Conservation (phyloP, 495 filamentous ascomycete species). For the Aspergillus ellipticus region DNA sequence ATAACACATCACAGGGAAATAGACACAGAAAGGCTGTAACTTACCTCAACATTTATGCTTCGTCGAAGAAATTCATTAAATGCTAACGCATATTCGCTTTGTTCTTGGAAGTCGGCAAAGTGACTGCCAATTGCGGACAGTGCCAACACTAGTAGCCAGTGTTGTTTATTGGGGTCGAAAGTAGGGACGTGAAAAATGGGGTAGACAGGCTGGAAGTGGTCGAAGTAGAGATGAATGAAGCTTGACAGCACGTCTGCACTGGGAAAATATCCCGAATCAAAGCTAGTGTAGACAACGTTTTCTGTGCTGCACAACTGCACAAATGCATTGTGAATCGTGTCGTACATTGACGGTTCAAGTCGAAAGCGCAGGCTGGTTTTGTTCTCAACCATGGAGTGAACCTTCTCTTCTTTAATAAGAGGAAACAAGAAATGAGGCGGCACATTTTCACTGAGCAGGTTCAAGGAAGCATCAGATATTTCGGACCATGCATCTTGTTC, state of each 20-base stretch:
- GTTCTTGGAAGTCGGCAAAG: slow-evolving; percentile 23
- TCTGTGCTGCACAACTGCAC: slow-evolving; percentile 32
- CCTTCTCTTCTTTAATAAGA: slow-evolving; percentile 10
- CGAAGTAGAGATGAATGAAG: slow-evolving; percentile 35
- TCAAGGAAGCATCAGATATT: slow-evolving; percentile 13
- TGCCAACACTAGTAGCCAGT: slow-evolving; percentile 44
- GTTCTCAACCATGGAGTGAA: slow-evolving; percentile 16
- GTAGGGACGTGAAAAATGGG: slow-evolving; percentile 44
- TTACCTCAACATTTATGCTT: slow-evolving; percentile 37
- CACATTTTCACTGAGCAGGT: slow-evolving; percentile 7
- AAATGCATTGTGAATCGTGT: slow-evolving; percentile 33
- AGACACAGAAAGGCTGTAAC: background rate
- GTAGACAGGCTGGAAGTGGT: slow-evolving; percentile 41
- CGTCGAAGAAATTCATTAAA: slow-evolving; percentile 46
- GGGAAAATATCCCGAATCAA: slow-evolving; percentile 36
- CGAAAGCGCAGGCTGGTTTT: slow-evolving; percentile 5
- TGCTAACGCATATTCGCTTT: slow-evolving; percentile 26
- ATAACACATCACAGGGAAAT: background rate
- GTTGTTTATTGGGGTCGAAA: slow-evolving; percentile 34
- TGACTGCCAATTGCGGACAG: slow-evolving; percentile 46
- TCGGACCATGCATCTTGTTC: slow-evolving; percentile 23
- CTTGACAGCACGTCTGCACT: slow-evolving; percentile 23
- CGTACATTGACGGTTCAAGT: slow-evolving; percentile 32
- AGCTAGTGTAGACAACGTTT: slow-evolving; percentile 33
- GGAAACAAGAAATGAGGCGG: slow-evolving; percentile 26